Conservation (phyloP, 345 rosid genomes). For the Noccaea caerulescens region DNA sequence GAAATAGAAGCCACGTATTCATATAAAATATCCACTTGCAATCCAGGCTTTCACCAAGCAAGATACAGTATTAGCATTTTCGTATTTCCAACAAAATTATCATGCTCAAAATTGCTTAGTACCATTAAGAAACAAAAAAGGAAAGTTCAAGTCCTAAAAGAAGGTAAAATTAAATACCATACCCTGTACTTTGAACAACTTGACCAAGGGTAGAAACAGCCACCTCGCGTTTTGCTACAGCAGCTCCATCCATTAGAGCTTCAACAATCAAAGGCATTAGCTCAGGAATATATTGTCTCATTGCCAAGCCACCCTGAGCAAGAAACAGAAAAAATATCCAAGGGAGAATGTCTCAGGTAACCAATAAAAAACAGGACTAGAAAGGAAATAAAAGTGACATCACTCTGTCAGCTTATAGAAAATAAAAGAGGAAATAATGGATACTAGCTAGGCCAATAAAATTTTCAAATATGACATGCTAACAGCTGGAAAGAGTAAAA, state of each 20-base stretch:
- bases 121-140: slow-evolving; percentile 9
- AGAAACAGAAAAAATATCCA: slow-evolving; percentile 21
- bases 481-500: slow-evolving; percentile 23
- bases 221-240: slow-evolving; percentile 92
- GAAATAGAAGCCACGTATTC: slow-evolving; percentile 1
- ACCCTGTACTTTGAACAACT: slow-evolving; percentile 99
- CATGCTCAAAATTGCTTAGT: slow-evolving; percentile 12
- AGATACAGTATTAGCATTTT: slow-evolving; percentile 14
- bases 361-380: slow-evolving; percentile 15
- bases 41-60: slow-evolving; percentile 31
- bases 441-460: slow-evolving; percentile 24
- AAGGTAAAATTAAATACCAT: slow-evolving; percentile 43
- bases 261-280: slow-evolving; percentile 98
- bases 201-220: slow-evolving; percentile 99
- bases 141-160: slow-evolving; percentile 8
- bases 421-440: not conserved
- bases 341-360: slow-evolving; percentile 22
- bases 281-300: slow-evolving; percentile 87
- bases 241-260: slow-evolving; percentile 96
- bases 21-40: slow-evolving; percentile 15
- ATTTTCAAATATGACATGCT: slow-evolving; percentile 30
- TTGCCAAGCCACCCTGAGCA: slow-evolving; percentile 93
- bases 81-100: slow-evolving; percentile 27
- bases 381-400: slow-evolving; percentile 23
- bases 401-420: slow-evolving; percentile 21